phyloP scores from a whole-genome alignment of 164 flowering plant genomes.

The Nymphaea thermarum region DNA sequence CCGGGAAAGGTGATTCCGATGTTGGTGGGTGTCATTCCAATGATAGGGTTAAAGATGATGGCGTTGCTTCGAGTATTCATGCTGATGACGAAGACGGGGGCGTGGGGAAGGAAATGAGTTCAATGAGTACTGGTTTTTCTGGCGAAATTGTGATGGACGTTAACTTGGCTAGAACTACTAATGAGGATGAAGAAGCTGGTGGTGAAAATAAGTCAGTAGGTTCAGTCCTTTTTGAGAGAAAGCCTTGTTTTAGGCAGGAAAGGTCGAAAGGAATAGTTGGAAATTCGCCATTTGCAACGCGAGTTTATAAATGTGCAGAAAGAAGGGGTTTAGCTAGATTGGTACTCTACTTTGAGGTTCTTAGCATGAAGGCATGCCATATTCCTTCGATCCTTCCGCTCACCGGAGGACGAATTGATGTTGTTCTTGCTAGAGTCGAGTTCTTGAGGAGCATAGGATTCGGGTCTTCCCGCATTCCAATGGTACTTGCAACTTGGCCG shows the following conservation, averaged over 20 bases:
- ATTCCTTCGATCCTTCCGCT: neutral
- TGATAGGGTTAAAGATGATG: neutral
- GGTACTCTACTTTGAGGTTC: slow-evolving; percentile 1
- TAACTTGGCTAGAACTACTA: too few species aligned
- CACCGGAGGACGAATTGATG: neutral
- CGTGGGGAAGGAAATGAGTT: neutral
- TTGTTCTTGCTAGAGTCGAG: neutral
- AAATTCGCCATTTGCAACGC: neutral
- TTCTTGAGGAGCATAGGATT: neutral
- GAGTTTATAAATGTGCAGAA: slow-evolving; percentile 2
- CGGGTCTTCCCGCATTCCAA: neutral
- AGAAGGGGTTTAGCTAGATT: neutral
- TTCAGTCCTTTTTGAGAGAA: neutral
- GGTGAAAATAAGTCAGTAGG: neutral
- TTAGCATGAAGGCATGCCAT: neutral
- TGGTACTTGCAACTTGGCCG: neutral
- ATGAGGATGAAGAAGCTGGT: neutral
- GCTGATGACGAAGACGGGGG: neutral
- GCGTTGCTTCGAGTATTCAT: neutral
- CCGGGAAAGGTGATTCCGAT: neutral
- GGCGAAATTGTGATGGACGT: neutral
- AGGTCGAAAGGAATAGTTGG: neutral
- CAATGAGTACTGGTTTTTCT: neutral
- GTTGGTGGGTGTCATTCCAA: neutral
- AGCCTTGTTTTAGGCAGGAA: neutral